Base-by-base conservation (phyloP, 169 alveolate species). In the Plasmodium blacklocki region DNA sequence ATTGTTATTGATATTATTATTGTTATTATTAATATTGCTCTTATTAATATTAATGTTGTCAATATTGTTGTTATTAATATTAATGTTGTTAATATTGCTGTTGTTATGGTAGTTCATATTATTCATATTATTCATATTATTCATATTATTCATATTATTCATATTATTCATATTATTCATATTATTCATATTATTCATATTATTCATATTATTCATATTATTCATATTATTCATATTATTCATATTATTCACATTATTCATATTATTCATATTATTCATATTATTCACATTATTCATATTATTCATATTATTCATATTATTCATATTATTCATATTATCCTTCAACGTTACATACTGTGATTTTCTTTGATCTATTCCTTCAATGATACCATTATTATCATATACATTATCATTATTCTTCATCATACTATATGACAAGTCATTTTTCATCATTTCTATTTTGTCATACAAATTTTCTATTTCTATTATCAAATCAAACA, bases 401-500 rank as follows among this genome's bases (percentile, higher is more conserved):
- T 70, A 59, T 0, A 15, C 21, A 1, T 67, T n/a, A 0, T 0
- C 15, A 23, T 67, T 32, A n/a, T 67, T 56, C 1, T 32, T 32
- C 7, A 32, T 7, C 9, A 32, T 7, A 3, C 45, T 32, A 32
- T 32, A 32, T 0, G 45, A 32, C 2, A 32, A 5, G 8, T 32
- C 45, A 4, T 32, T 32, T 32, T 32, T 32, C 45, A 32, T 32
- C 45, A 32, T 32, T 32, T 32, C 45, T 5, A 32, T 32, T 32
- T 32, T 5, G 8, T 32, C 8, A 19, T 5, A 70, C 7, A 72
- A 26, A 15, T 43, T 23, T 62, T 83, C 91, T n/a, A 83, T 71
- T 11, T 59, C 45, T 19, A 5, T 43, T 3, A 83, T 70, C 15
- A 83, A 47, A 52, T 83, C 91, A 21, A 83, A 83, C 91, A 83